Base-by-base conservation (phyloP, 257 asterid genomes). In the Ligustrum vulgare region DNA sequence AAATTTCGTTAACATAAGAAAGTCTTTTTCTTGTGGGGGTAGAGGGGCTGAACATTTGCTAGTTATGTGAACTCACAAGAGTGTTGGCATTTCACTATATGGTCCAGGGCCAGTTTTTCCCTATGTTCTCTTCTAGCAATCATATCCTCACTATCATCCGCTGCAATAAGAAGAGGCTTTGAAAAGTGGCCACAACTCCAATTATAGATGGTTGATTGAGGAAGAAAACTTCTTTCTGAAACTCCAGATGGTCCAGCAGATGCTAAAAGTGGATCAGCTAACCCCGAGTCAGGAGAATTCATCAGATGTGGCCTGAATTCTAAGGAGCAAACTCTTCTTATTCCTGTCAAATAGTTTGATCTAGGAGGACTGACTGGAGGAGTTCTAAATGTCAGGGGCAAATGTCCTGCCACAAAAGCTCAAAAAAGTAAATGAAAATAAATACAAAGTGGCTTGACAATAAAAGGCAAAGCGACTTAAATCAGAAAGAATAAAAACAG, bases 311-410 rank as follows among this genome's bases (percentile, higher is more conserved):
- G 99, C 82, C 99, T 86, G 78, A 95, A 95, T 79, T 95, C 99
- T 79, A 93, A 86, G 75, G 99, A 95, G 84, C 88, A 93, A 41
- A 93, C 99, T 85, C 99, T 95, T 73, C 99, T 89, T 79, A 95
- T 88, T 78, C 96, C 96, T 54, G 96, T 88, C 90, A 93, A 71
- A 86, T 89, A 93, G 83, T 92, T 95, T 45, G 99, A 91, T 69
- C 97, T 88, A 45, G 98, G 99, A 67, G 99, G 99, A 85, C 99
- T 95, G 78, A 95, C 98, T 43, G 99, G 99, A 81, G 99, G 99
- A 1, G 99, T 95, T 85, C 98, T 91, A 81, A 95, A 95, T 69
- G 99, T 85, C 78, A 91, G 82, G 22, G 97, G 92, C 85, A 93
- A 78, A 88, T 88, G 93, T 45, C 88, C 92, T 74, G 93, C 93